Percentiles rank a stretch among this genome's conserved stretches.
Conservation (phyloP, 441 rosid species). For the Gossypium lobatum region DNA sequence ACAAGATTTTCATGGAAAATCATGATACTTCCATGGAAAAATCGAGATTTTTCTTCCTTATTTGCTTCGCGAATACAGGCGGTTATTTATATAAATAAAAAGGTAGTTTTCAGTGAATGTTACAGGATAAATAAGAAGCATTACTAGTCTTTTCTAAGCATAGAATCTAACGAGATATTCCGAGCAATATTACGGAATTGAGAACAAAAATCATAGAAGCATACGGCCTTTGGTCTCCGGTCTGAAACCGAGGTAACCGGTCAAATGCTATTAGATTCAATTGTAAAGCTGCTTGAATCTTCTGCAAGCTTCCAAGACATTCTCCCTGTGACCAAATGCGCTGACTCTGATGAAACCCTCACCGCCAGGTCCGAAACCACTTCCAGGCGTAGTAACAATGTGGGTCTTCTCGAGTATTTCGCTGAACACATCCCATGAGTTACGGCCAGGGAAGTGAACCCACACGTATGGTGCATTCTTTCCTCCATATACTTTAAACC, state of each 20-base stretch:
- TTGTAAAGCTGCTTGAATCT: conserved; percentile 93
- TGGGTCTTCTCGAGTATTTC: conserved; percentile 94
- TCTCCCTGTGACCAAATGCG: conserved; percentile 90
- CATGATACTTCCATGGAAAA: not conserved
- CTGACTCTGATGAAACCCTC: conserved; percentile 92
- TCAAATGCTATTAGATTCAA: conserved; percentile 28
- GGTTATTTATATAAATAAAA: not conserved
- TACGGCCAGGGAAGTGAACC: conserved; percentile 90
- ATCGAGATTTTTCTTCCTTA: not conserved
- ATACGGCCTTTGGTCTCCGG: not conserved
- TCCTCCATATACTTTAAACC: conserved; percentile 80
- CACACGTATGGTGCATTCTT: conserved; percentile 87
- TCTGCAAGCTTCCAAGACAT: conserved; percentile 85
- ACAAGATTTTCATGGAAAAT: not conserved
- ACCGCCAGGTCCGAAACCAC: conserved; percentile 96
- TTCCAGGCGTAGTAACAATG: conserved; percentile 91
- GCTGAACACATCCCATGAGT: conserved; percentile 92
- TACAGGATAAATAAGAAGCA: not conserved
- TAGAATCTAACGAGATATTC: not conserved
- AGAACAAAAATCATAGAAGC: not conserved
- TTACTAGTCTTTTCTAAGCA: not conserved
- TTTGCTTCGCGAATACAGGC: not conserved
- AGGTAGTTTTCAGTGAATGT: not conserved
- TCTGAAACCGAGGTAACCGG: not conserved
- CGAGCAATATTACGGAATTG: not conserved